These are phyloP conservation scores for Fibroporia radiculosa DNA, from an alignment of 768 basidiomycete genomes.

Conservation along the genomic window DNA sequence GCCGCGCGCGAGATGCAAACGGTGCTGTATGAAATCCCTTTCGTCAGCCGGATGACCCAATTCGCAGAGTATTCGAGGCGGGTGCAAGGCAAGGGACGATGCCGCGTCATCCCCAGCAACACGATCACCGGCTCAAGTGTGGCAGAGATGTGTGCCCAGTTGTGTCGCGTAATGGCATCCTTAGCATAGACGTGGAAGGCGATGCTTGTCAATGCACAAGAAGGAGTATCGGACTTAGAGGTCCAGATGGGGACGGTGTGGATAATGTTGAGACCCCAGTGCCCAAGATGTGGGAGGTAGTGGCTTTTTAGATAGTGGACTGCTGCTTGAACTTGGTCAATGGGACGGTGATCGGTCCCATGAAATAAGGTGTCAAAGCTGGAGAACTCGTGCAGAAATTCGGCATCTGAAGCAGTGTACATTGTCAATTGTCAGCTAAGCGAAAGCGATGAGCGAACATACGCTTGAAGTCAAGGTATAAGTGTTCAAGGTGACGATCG, in stretches of 20 bases:
- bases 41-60: conserved; percentile 16
- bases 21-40: conserved; percentile 19
- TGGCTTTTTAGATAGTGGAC: conserved; percentile 18
- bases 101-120: conserved; percentile 20
- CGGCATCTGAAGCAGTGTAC: conserved; percentile 11
- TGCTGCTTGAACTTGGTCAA: conserved; percentile 18
- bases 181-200: conserved; percentile 18
- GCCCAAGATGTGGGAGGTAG: conserved; percentile 18
- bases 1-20: conserved; percentile 17
- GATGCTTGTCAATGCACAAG: conserved; percentile 13
- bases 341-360: conserved; percentile 11
- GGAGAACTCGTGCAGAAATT: conserved; percentile 21
- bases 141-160: conserved; percentile 11
- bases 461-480: conserved; percentile 20
- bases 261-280: conserved; percentile 18
- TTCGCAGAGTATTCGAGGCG: conserved; percentile 15
- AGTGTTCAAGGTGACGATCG: conserved; percentile 16
- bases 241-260: conserved; percentile 19
- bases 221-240: background rate
- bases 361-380: conserved; percentile 15
- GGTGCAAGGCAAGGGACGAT: conserved; percentile 10
- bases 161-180: conserved; percentile 13
- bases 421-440: background rate
- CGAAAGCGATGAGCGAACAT: background rate
- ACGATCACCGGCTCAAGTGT: conserved; percentile 17